phyloP scores from a whole-genome alignment of 1,284 basidiomycete species.

The Chondrostereum purpureum region DNA sequence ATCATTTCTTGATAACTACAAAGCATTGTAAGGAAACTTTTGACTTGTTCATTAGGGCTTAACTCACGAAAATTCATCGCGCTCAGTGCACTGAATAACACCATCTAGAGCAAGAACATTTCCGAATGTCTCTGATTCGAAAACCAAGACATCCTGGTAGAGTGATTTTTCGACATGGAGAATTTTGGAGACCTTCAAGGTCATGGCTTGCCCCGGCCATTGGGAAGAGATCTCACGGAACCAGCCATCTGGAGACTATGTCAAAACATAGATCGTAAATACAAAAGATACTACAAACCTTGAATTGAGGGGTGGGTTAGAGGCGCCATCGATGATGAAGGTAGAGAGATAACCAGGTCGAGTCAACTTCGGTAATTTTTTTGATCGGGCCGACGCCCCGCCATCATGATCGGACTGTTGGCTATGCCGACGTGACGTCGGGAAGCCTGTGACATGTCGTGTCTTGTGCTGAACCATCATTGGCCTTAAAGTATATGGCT shows the following conservation, averaged over 20 bases:
- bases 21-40: slow-evolving; percentile 3
- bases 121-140: slow-evolving; percentile 91
- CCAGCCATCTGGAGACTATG: slow-evolving; percentile 77
- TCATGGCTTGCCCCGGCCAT: slow-evolving; percentile 97
- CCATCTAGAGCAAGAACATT: slow-evolving; percentile 97
- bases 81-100: slow-evolving; percentile 94
- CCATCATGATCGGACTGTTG: neutral
- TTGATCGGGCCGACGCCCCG: neutral
- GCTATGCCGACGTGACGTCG: no score
- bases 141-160: slow-evolving; percentile 95
- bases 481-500: neutral
- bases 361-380: neutral
- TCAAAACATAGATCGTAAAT: neutral
- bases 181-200: slow-evolving; percentile 92
- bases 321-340: slow-evolving; percentile 1
- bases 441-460: neutral
- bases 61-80: slow-evolving; percentile 94
- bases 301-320: slow-evolving; percentile 13
- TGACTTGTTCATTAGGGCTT: slow-evolving; percentile 2
- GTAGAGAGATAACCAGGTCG: slow-evolving; percentile 8
- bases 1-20: slow-evolving; percentile 99
- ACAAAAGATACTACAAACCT: slow-evolving; percentile 6
- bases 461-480: slow-evolving; percentile 3
- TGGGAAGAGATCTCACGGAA: slow-evolving; percentile 95
- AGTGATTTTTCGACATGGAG: slow-evolving; percentile 91